These are phyloP conservation scores for Fusarium aywerte DNA, from an alignment of 2,329 filamentous ascomycete genomes.

Conservation along the genomic window DNA sequence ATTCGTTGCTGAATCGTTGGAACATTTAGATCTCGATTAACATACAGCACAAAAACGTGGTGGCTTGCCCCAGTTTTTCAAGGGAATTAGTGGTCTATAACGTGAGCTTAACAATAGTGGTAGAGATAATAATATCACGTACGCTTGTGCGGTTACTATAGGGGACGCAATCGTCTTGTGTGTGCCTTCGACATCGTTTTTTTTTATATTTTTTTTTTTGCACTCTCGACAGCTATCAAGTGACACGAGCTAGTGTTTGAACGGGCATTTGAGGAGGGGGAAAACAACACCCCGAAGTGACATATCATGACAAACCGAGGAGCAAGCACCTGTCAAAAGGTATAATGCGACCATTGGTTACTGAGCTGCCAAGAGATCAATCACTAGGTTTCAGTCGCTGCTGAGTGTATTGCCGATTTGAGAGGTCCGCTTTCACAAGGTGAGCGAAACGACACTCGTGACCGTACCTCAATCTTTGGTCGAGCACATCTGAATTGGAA, in stretches of 20 bases:
- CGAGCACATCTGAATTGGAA: background rate
- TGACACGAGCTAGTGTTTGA: no score
- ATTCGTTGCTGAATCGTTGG: slow-evolving; percentile 40
- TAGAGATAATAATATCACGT: slow-evolving; percentile 5
- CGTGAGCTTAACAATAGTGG: background rate
- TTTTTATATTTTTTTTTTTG: no score
- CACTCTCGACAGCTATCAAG: no score
- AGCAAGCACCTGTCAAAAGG: background rate
- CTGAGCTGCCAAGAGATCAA: background rate
- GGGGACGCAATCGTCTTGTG: background rate
- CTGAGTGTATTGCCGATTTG: slow-evolving; percentile 1
- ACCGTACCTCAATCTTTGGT: background rate
- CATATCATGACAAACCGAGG: background rate
- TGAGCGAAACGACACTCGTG: background rate
- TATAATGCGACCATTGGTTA: background rate
- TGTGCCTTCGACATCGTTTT: background rate
- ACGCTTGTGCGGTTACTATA: background rate
- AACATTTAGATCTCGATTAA: slow-evolving; percentile 45
- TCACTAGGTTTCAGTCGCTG: slow-evolving; percentile 16
- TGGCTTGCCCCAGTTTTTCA: background rate
- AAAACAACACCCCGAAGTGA: background rate
- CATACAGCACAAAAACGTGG: slow-evolving; percentile 2
- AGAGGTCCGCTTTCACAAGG: background rate
- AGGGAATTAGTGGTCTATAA: slow-evolving; percentile 1
- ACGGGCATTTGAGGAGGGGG: background rate